These are phyloP conservation scores for Colletotrichum orbiculare DNA, from an alignment of 2,329 filamentous ascomycete species.

Conservation along the genomic window DNA sequence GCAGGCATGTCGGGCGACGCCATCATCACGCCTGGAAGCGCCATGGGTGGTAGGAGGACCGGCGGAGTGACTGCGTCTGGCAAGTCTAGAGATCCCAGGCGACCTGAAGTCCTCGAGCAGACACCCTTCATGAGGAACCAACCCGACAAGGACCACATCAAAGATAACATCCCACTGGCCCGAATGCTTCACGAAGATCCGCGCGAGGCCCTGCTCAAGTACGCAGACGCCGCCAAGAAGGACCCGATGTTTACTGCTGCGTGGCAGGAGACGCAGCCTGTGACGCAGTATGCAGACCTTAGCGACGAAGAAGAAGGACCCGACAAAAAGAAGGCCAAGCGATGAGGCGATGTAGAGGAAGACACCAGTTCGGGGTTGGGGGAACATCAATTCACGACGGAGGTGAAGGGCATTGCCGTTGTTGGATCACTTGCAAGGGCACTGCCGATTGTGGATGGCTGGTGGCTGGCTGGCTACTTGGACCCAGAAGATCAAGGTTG, in stretches of 20 bases:
- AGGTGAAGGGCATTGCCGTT: not conserved
- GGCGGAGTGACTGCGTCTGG: slow-evolving; percentile 83
- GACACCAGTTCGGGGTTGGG: slow-evolving; percentile 37
- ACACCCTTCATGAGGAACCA: slow-evolving; percentile 93
- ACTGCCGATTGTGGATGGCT: slow-evolving; percentile 4
- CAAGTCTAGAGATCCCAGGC: slow-evolving; percentile 78
- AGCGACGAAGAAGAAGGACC: slow-evolving; percentile 67
- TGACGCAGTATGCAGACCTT: slow-evolving; percentile 88
- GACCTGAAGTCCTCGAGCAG: slow-evolving; percentile 84
- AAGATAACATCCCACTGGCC: slow-evolving; percentile 87
- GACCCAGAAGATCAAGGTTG: not conserved
- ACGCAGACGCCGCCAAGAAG: slow-evolving; percentile 91
- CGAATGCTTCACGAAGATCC: slow-evolving; percentile 97
- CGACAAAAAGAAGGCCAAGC: slow-evolving; percentile 60
- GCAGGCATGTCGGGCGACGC: slow-evolving; percentile 85
- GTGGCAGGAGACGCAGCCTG: slow-evolving; percentile 91
- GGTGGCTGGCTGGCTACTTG: not conserved
- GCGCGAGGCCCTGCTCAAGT: slow-evolving; percentile 91
- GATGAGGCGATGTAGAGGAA: slow-evolving; percentile 45
- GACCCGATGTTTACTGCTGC: slow-evolving; percentile 95
- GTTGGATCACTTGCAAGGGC: not conserved
- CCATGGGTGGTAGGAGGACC: slow-evolving; percentile 60
- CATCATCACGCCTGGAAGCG: slow-evolving; percentile 76
- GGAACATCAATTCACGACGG: not conserved
- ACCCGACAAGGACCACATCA: slow-evolving; percentile 90